Evolutionary conservation across 2,329 filamentous ascomycete genomes (phyloP).

Genomic region (Pezicula radicicola): DNA sequence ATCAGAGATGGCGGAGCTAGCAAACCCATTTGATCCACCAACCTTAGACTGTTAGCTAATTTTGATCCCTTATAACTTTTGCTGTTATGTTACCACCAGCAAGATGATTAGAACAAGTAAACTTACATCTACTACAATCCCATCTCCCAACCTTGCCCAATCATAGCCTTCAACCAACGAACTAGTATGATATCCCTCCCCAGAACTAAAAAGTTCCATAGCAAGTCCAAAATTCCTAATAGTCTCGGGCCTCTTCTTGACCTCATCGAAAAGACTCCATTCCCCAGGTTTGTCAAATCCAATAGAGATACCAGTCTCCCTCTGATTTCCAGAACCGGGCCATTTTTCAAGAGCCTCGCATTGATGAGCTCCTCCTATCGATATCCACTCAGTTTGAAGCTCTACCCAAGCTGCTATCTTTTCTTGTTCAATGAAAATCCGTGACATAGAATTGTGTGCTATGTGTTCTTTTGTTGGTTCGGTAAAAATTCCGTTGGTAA

Average conservation of each 20-base stretch:
- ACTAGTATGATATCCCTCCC: constrained; percentile 49
- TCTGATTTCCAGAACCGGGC: constrained; percentile 3
- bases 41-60: constrained; percentile 9
- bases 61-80: no score
- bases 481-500: constrained; percentile 18
- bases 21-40: constrained; percentile 23
- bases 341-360: constrained; percentile 6
- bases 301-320: constrained; percentile 4
- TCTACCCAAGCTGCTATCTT: constrained; percentile 7
- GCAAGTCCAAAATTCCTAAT: constrained; percentile 1
- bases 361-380: constrained; percentile 8
- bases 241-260: background rate
- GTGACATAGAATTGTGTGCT: constrained; percentile 17
- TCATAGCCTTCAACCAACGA: constrained; percentile 39
- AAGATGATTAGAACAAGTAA: background rate
- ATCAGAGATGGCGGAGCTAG: constrained; percentile 20
- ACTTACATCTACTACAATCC: constrained; percentile 9
- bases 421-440: constrained; percentile 12
- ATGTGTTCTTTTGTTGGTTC: constrained; percentile 15
- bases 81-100: background rate
- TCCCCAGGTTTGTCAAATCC: constrained; percentile 1
- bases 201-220: constrained; percentile 20
- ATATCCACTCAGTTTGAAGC: constrained; percentile 12
- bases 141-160: constrained; percentile 5
- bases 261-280: constrained; percentile 4